phyloP scores from a whole-genome alignment of 176 grass and related monocot species.

The Puya raimondii region DNA sequence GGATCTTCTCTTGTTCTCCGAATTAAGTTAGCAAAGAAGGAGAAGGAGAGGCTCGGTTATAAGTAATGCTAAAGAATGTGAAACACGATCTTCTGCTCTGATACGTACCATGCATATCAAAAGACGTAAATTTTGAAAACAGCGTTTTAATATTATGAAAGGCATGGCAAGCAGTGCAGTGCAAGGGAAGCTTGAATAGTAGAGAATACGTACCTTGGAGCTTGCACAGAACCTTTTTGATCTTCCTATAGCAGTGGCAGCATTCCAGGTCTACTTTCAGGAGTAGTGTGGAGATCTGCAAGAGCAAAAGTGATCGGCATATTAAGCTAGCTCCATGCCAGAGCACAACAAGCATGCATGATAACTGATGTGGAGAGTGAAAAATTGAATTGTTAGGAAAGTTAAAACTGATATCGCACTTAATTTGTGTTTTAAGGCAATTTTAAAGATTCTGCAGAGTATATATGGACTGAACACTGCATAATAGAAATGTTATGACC shows the following conservation, averaged over 20 bases:
- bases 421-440: too few relatives aligned
- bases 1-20: slow-evolving; percentile 1
- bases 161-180: too few relatives aligned
- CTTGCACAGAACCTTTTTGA: not conserved
- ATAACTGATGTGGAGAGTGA: too few relatives aligned
- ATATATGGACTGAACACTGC: too few relatives aligned
- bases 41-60: not conserved
- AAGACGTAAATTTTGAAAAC: not conserved
- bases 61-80: not conserved
- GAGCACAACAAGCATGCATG: too few relatives aligned
- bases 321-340: not conserved
- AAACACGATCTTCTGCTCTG: not conserved
- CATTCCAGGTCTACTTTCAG: not conserved
- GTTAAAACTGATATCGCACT: too few relatives aligned
- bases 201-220: not conserved
- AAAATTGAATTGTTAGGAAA: too few relatives aligned
- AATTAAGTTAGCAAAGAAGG: not conserved
- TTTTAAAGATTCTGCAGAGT: too few relatives aligned
- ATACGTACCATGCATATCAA: too few relatives aligned
- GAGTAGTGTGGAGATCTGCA: not conserved
- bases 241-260: not conserved
- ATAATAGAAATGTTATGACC: too few relatives aligned
- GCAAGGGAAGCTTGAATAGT: too few relatives aligned
- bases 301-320: too few relatives aligned
- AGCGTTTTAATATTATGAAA: not conserved